Percentiles rank a stretch among this genome's conserved stretches.
Conservation (phyloP, 176 grass and related monocot species). For the Ensete ventricosum region DNA sequence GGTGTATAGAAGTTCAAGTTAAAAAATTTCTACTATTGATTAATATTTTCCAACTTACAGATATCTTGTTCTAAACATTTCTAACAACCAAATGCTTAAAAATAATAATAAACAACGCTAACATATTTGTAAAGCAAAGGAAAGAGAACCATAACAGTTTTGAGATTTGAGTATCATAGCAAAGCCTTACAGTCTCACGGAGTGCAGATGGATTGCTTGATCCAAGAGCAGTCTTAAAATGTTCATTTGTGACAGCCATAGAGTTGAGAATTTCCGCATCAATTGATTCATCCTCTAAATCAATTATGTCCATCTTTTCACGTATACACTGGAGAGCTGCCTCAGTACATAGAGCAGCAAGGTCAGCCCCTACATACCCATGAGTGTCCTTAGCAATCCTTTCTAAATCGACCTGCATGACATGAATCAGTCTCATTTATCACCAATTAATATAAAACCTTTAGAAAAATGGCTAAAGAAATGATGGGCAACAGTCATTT, state of each 20-base stretch:
- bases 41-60: no score
- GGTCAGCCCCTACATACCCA: conserved; percentile 21
- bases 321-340: conserved; percentile 19
- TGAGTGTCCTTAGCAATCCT: conserved; percentile 19
- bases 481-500: background rate
- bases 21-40: no score
- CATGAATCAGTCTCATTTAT: background rate
- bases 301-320: conserved; percentile 22
- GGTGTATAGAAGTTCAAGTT: no score
- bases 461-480: no score
- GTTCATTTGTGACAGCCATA: conserved; percentile 19
- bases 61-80: no score
- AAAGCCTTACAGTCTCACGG: conserved; percentile 10
- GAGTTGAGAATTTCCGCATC: conserved; percentile 21
- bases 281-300: conserved; percentile 21
- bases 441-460: background rate
- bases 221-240: conserved; percentile 25
- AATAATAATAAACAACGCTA: background rate
- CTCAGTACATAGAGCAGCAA: conserved; percentile 21
- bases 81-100: no score
- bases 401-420: conserved; percentile 18
- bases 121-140: no score
- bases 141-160: no score
- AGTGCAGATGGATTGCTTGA: conserved; percentile 20
- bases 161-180: background rate